A percentile compares a stretch with the other conserved stretches of the same genome.
Conservation (phyloP, 1,284 basidiomycete species). For the Puccinia polysora region DNA sequence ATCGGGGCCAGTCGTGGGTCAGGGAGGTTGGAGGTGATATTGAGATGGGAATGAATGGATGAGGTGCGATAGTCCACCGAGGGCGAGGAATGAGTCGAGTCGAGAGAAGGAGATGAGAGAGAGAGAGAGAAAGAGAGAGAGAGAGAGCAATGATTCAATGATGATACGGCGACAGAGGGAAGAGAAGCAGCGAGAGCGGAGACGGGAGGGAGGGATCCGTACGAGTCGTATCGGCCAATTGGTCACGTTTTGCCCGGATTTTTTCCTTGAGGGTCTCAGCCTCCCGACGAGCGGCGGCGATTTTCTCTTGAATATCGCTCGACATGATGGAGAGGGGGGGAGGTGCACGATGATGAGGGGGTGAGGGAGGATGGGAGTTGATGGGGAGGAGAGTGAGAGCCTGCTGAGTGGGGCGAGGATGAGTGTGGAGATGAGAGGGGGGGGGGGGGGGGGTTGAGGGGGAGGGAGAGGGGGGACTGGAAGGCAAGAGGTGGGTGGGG, state of each 20-base stretch:
- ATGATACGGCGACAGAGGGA: background rate
- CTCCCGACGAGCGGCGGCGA: constrained; percentile 90
- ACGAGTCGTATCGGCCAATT: constrained; percentile 93
- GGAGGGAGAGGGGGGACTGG: background rate
- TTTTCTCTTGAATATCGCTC: constrained; percentile 57
- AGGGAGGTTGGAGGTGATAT: background rate
- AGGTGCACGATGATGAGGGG: background rate
- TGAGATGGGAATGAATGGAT: background rate
- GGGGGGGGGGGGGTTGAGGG: background rate
- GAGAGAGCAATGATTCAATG: background rate
- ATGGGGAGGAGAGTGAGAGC: background rate
- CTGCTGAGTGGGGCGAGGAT: background rate
- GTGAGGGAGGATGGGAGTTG: background rate
- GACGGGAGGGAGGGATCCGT: constrained; percentile 58
- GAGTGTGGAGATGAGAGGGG: background rate
- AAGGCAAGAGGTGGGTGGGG: background rate
- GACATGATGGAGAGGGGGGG: constrained; percentile 13
- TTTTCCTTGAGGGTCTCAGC: constrained; percentile 95
- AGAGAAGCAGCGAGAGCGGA: background rate
- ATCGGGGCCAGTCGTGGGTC: background rate
- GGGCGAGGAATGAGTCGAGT: background rate
- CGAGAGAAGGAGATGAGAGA: too few species aligned
- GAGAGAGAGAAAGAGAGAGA: background rate
- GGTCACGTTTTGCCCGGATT: constrained; percentile 88
- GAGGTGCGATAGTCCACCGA: too few species aligned